Evolutionary conservation across 2,329 filamentous ascomycete genomes (phyloP), one percentile per base, ranked within the genome.

Genomic region (Apiospora marii): DNA sequence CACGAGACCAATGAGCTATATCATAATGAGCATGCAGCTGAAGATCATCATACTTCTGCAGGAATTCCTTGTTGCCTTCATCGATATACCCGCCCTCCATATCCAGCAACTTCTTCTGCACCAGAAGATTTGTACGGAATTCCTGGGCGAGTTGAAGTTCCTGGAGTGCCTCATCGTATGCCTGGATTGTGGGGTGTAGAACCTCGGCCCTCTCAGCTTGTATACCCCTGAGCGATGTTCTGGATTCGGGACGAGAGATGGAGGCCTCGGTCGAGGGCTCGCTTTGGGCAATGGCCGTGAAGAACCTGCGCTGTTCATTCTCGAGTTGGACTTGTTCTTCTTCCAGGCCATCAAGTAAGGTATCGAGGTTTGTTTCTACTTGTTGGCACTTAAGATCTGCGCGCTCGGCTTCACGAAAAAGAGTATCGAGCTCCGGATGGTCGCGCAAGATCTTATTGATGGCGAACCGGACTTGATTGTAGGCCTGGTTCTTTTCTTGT

Each of bases 61-160:
- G 79, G 74, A 87, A 87, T 12, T 87, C 84, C 6, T 82, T 72
- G 53, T 86, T 84, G 6, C 84, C 82, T 30, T 74, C 30, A 71
- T 68, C 67, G 44, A 48, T 48, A 14, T 68, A 14, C 13, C 27
- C 41, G n/a, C 67, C 44, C 72, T 75, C 69, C 72, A 71, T 68
- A 71, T 75, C 16, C 77, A 72, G 10, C 16, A 75, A 74, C 12
- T 83, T 80, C 53, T 82, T 83, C 48, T 82, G 81, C 71, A 82
- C 80, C 14, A 81, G 72, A 4, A 89, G 81, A 53, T 89, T 86
- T 6, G 82, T 80, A 46, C 83, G 79, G n/a, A 86, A 82, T 72
- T 90, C 87, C 68, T 81, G 82, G 19, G 85, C 85, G 43, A 86
- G 81, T 64, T 85, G 82, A n/a, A 86, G 79, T 24, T 88, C 84